phyloP scores from a whole-genome alignment of 192 early-diverging fungal genomes.

The Backusella westeae region DNA sequence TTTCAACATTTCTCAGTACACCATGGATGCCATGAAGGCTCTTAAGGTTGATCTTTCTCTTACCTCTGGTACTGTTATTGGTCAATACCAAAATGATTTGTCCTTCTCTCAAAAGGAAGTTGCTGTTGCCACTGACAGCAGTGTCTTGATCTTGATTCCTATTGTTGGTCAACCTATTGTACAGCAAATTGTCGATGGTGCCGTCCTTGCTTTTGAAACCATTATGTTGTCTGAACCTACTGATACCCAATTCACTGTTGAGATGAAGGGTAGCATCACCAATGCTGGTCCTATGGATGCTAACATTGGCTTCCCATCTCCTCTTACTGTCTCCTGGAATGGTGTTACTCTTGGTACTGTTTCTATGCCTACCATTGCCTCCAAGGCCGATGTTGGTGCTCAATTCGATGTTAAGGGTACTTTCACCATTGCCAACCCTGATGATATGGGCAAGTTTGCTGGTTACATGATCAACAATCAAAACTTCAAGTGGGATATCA shows the following conservation, averaged over 20 bases:
- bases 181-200: constrained; percentile 44
- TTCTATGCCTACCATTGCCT: constrained; percentile 41
- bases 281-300: constrained; percentile 49
- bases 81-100: constrained; percentile 49
- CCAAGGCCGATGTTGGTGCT: constrained; percentile 48
- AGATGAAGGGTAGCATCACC: constrained; percentile 44
- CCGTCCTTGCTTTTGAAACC: constrained; percentile 37
- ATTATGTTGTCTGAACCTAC: constrained; percentile 39
- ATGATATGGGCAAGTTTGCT: constrained; percentile 48
- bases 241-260: constrained; percentile 42
- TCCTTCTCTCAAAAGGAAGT: constrained; percentile 42
- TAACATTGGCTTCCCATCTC: constrained; percentile 42
- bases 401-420: constrained; percentile 38
- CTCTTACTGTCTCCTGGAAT: constrained; percentile 38
- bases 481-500: constrained; percentile 48
- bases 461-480: constrained; percentile 50
- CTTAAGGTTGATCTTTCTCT: constrained; percentile 52
- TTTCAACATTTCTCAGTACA: constrained; percentile 46
- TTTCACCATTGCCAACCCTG: constrained; percentile 42
- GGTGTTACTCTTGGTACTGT: constrained; percentile 44
- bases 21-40: constrained; percentile 45
- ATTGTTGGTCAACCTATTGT: constrained; percentile 58
- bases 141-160: constrained; percentile 47
- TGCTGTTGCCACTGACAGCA: constrained; percentile 43
- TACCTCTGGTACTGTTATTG: constrained; percentile 42